A percentile compares a stretch with the other conserved stretches of the same genome.
Evolutionary conservation across 352 stramenopile species (phyloP).

Genomic region (Elongisporangium senticosum): DNA sequence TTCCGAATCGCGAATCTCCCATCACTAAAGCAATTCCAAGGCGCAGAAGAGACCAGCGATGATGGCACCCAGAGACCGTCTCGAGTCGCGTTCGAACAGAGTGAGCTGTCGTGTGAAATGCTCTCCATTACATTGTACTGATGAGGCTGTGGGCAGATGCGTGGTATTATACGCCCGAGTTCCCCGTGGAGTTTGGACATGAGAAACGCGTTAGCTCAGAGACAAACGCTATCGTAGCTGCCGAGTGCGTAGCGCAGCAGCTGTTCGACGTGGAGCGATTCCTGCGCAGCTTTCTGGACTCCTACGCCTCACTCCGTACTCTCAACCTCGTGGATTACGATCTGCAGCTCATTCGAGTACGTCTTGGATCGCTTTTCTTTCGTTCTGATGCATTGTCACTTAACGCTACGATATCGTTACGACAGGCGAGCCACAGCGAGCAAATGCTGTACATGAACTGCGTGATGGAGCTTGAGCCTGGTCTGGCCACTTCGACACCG

Average conservation of each 20-base stretch:
- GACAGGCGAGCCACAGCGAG: slow-evolving; percentile 21
- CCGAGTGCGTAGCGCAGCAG: slow-evolving; percentile 35
- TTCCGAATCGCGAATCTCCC: slow-evolving; percentile 7
- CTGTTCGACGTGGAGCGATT: slow-evolving; percentile 58
- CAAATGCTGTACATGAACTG: slow-evolving; percentile 42
- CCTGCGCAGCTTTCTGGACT: slow-evolving; percentile 36
- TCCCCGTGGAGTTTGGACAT: slow-evolving; percentile 25
- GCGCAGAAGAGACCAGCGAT: too few species aligned
- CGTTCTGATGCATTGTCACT: neutral
- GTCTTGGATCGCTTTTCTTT: slow-evolving; percentile 1
- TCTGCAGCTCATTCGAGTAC: slow-evolving; percentile 41
- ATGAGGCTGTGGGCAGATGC: slow-evolving; percentile 9
- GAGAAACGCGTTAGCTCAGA: slow-evolving; percentile 1
- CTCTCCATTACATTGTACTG: neutral
- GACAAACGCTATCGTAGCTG: neutral
- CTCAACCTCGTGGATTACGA: slow-evolving; percentile 63
- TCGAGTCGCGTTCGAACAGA: neutral
- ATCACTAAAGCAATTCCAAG: neutral
- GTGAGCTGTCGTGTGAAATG: neutral
- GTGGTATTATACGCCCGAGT: slow-evolving; percentile 41
- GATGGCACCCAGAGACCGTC: neutral
- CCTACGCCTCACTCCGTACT: slow-evolving; percentile 28
- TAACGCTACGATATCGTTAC: neutral
- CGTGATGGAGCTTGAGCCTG: slow-evolving; percentile 29
- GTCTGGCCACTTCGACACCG: neutral